phyloP scores from a whole-genome alignment of 2,329 filamentous ascomycete species.

The Cadophora gregata region DNA sequence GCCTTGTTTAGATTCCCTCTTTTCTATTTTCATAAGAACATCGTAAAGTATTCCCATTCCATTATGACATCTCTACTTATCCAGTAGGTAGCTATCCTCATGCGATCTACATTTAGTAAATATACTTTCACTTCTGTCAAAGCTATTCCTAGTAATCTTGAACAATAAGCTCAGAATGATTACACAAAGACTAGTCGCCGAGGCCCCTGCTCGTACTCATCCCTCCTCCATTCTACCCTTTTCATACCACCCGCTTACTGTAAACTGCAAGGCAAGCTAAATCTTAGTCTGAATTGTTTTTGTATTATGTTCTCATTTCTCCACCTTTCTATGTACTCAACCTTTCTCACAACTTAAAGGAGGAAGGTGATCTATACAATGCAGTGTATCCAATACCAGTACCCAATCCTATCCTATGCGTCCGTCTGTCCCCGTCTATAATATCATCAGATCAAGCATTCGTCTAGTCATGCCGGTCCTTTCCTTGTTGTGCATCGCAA shows the following conservation, averaged over 20 bases:
- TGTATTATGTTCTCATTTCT: background rate
- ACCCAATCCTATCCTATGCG: background rate
- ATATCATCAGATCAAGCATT: conserved; percentile 19
- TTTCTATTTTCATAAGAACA: background rate
- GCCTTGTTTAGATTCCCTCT: background rate
- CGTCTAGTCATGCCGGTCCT: background rate
- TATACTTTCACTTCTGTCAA: no score
- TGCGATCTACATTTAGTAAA: no score
- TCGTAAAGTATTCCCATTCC: background rate
- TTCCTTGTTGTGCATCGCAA: background rate
- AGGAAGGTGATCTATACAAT: background rate
- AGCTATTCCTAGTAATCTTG: no score
- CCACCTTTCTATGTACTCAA: background rate
- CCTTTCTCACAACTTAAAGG: background rate
- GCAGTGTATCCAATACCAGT: background rate
- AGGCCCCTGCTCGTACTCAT: no score
- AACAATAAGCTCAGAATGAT: no score
- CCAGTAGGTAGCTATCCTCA: conserved; percentile 58
- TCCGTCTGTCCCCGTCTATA: conserved; percentile 11
- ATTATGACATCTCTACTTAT: conserved; percentile 49
- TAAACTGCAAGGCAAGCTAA: background rate
- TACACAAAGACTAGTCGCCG: no score
- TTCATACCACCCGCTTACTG: no score
- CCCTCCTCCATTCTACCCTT: no score
- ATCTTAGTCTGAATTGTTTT: conserved; percentile 10